These are phyloP conservation scores for Solanum sparsipilum DNA, from an alignment of 257 asterid genomes.

Conservation along the genomic window DNA sequence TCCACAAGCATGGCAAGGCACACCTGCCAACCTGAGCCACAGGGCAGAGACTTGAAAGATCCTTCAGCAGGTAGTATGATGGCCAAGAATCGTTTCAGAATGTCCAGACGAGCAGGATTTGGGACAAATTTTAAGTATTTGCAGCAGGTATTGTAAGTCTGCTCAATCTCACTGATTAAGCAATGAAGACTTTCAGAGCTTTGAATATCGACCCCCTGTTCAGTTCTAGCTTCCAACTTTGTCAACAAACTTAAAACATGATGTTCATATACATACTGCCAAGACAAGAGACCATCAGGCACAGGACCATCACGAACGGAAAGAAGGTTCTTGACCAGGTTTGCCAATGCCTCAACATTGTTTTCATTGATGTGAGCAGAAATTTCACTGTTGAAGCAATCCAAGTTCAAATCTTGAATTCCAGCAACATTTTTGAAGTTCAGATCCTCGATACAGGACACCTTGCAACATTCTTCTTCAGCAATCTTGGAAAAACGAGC, in stretches of 20 bases:
- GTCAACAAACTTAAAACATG: conserved; percentile 47
- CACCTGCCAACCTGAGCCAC: conserved; percentile 44
- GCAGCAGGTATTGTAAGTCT: conserved; percentile 34
- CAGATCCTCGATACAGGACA: conserved; percentile 56
- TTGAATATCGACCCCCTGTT: conserved; percentile 24
- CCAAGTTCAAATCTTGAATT: conserved; percentile 58
- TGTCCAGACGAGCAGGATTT: conserved; percentile 31
- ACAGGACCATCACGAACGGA: conserved; percentile 34
- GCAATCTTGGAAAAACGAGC: conserved; percentile 45
- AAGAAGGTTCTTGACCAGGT: conserved; percentile 69
- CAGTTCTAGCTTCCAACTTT: conserved; percentile 48
- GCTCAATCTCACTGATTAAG: conserved; percentile 55
- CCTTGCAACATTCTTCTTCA: conserved; percentile 66
- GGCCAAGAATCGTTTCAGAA: conserved; percentile 48
- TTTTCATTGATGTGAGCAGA: conserved; percentile 57
- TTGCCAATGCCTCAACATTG: conserved; percentile 66
- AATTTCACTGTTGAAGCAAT: conserved; percentile 55
- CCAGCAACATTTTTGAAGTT: conserved; percentile 77
- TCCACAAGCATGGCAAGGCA: conserved; percentile 58
- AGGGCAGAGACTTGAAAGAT: conserved; percentile 23
- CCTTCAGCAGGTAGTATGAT: conserved; percentile 34
- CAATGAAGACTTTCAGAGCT: conserved; percentile 39
- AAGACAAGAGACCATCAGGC: conserved; percentile 49
- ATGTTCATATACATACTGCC: conserved; percentile 51
- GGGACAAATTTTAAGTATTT: conserved; percentile 46